These are phyloP conservation scores for sunflower (Helianthus annuus) DNA, from an alignment of 129 eudicot species.

Conservation along the genomic window HanXRQr2.0-SUNRISE NC_035441.2:186747107-186747606, in stretches of 20 bases:
- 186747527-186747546: conserved; percentile 46
- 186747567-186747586: conserved; percentile 39
- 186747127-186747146: too few relatives aligned
- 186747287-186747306: background rate
- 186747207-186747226: too few relatives aligned
- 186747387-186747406: conserved; percentile 41
- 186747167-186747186: too few relatives aligned
- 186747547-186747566: conserved; percentile 57
- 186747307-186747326: conserved; percentile 3
- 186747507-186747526: conserved; percentile 40
- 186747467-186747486: conserved; percentile 51
- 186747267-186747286: too few relatives aligned
- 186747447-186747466: conserved; percentile 46
- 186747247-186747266: too few relatives aligned
- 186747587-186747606: conserved; percentile 35
- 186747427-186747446: conserved; percentile 29
- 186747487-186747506: conserved; percentile 38
- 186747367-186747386: conserved; percentile 64
- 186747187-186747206: too few relatives aligned
- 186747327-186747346: conserved; percentile 47
- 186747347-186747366: conserved; percentile 61
- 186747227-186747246: too few relatives aligned
- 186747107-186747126: too few relatives aligned
- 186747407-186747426: conserved; percentile 34
- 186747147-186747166: too few relatives aligned